phyloP scores from a whole-genome alignment of 2,329 filamentous ascomycete genomes.

The Diaporthe velutina region DNA sequence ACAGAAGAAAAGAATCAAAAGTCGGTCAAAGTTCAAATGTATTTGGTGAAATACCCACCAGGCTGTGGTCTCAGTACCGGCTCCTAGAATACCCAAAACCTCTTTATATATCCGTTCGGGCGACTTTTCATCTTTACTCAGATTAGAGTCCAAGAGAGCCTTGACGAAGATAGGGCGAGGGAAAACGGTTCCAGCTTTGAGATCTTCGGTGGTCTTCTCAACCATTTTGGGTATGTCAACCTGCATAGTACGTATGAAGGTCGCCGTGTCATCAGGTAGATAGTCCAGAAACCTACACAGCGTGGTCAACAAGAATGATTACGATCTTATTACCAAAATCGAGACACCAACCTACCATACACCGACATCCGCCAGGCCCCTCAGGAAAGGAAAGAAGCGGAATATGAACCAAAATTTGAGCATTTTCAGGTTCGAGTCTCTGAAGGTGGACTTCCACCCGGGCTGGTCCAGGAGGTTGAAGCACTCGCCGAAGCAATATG shows the following conservation, averaged over 20 bases:
- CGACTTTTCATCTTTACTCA: background rate
- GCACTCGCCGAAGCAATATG: conserved; percentile 23
- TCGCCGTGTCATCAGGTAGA: conserved; percentile 1
- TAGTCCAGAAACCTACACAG: conserved; percentile 21
- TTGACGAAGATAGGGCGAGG: conserved; percentile 2
- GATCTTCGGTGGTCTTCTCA: conserved; percentile 1
- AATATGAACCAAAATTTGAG: conserved; percentile 10
- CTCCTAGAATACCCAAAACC: background rate
- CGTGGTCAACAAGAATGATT: background rate
- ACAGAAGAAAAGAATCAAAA: background rate
- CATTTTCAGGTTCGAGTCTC: background rate
- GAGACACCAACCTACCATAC: conserved; percentile 12
- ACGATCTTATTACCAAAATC: too few relatives aligned
- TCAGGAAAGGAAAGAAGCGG: conserved; percentile 26
- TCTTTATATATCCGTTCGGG: background rate
- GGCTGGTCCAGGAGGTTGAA: conserved; percentile 16
- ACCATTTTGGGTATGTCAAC: background rate
- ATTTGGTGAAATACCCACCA: background rate
- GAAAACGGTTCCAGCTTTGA: conserved; percentile 9
- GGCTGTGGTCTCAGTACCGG: conserved; percentile 26
- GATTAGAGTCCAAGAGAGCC: background rate
- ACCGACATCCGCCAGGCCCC: background rate
- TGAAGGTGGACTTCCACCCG: conserved; percentile 25
- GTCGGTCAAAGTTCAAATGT: background rate
- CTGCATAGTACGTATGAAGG: conserved; percentile 19